Evolutionary conservation across 495 filamentous ascomycete species (phyloP).

Genomic region (Daldinia decipiens): DNA sequence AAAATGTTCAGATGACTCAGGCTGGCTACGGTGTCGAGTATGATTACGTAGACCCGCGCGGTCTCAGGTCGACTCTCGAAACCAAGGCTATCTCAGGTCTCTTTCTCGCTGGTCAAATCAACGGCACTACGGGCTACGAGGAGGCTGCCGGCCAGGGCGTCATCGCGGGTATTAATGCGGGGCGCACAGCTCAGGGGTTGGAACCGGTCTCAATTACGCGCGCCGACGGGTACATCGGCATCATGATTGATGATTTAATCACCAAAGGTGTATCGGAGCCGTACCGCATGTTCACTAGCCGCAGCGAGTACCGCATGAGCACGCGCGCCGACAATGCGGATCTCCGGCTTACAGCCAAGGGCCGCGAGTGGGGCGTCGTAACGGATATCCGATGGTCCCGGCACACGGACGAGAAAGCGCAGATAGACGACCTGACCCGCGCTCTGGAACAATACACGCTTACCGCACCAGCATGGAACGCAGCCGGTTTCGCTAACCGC

Average conservation of each 20-base stretch:
- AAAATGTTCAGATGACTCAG: constrained; percentile 92
- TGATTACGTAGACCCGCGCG: constrained; percentile 96
- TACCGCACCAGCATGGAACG: constrained; percentile 70
- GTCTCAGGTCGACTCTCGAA: constrained; percentile 85
- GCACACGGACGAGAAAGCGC: constrained; percentile 68
- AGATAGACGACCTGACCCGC: constrained; percentile 71
- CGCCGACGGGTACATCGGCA: constrained; percentile 93
- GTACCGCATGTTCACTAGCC: constrained; percentile 98
- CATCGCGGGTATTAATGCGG: constrained; percentile 92
- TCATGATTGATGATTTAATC: constrained; percentile 98
- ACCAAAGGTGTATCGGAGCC: constrained; percentile 98
- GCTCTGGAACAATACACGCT: constrained; percentile 66
- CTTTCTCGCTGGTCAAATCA: constrained; percentile 96
- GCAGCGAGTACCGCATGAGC: constrained; percentile 93
- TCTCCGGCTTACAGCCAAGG: constrained; percentile 81
- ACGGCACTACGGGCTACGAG: constrained; percentile 98
- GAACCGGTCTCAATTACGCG: constrained; percentile 74
- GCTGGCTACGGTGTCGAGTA: constrained; percentile 98
- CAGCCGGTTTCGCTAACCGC: constrained; percentile 72
- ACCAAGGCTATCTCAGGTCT: constrained; percentile 91
- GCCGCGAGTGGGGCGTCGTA: constrained; percentile 80
- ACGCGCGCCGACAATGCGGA: constrained; percentile 95
- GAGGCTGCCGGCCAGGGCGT: constrained; percentile 95
- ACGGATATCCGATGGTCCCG: constrained; percentile 78
- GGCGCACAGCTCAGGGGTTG: constrained; percentile 75